Base-by-base conservation (phyloP, 2,329 filamentous ascomycete genomes). In the Thermochaetoides dissita region DNA sequence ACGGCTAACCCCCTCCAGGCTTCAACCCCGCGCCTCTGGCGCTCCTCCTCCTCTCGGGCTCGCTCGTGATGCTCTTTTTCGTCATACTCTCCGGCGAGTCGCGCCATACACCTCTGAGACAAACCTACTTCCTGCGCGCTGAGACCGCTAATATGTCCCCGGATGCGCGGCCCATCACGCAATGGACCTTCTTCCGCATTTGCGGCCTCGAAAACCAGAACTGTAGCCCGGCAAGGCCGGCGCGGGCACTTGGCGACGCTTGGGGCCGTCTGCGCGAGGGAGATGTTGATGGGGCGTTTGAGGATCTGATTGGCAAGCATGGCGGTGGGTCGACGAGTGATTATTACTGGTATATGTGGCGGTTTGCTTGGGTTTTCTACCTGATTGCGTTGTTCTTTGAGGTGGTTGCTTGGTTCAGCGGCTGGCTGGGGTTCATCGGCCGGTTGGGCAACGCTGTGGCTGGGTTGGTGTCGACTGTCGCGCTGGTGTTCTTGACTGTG, bases 341-440 rank as follows among this genome's bases (percentile, higher is more conserved):
- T 17, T 63, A 65, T 49, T 94, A 79, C 68, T 96, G 73, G 66
- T 85, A 87, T 63, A 71, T 91, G 57, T 93, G 86, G 66, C 77
- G 89, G 34, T 94, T 95, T 67, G 82, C 85, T 61, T 96, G 89
- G 74, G 85, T 88, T 33, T 91, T 94, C 63, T 84, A 84, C 66
- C 67, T 96, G 43, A 80, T 96, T 51, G 76, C 79, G 11, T 73
- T 95, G 33, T 78, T 94, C 68, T 91, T 94, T 60, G 74, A 75
- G 48, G 69, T 74, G 38, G 43, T 76, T 28, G 75, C 81, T 47
- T 76, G 88, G 57, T 72, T 86, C 60, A 63, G 71, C 8, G 74
- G 78, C 49, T 68, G 86, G 47, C 62, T 87, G 10, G 80, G 82
- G 10, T 77, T 81, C 56, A 84, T 70, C 61, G 78, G 78, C 31